Base-by-base conservation (phyloP, 495 filamentous ascomycete species). In the Articulospora tetracladia region DNA sequence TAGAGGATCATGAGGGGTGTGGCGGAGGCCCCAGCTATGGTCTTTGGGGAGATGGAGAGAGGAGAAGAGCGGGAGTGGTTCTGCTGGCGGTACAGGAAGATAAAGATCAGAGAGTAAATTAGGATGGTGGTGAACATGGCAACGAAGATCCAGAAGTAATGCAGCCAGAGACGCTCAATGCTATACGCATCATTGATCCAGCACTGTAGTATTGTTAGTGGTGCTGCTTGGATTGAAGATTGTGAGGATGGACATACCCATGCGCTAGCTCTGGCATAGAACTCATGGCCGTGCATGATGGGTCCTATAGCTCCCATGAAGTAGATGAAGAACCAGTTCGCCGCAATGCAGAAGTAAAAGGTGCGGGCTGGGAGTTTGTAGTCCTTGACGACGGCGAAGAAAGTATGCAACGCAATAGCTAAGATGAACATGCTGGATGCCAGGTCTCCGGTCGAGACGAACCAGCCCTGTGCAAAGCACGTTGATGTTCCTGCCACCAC, bases 141-240 rank as follows among this genome's bases (percentile, higher is more conserved):
- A 48, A 91, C 71, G 73, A 92, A 91, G 70, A 92, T 89, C 82
- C 86, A 93, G 62, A 92, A 77, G 66, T 93, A 93, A 65, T 93
- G 89, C 20, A 86, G 80, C 76, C 81, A 83, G 0, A 93, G 79
- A 61, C 88, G 88, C 41, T 84, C 74, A 6, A 69, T 64, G 57
- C 84, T 78, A 70, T 84, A 89, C 1, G 77, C 69, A 39, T 76
- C 68, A 63, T 80, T 86, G 30, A 91, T 81, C 88, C 88, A 91
- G 71, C 88, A 91, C 88, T 88, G 60, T 1, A 32, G 20, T 25
- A n/a, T 25, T 47, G 60, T 71, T 41, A 65, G 44, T 48, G 39
- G n/a, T 12, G n/a, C n/a, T n/a, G n/a, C n/a, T n/a, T n/a, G n/a
- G n/a, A 27, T 63, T n/a, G 69, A 51, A 57, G 49, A 30, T 19